Percentiles rank a stretch among this genome's conserved stretches.
phyloP scores from a whole-genome alignment of 495 filamentous ascomycete species.

The Penicillium paradoxum region DNA sequence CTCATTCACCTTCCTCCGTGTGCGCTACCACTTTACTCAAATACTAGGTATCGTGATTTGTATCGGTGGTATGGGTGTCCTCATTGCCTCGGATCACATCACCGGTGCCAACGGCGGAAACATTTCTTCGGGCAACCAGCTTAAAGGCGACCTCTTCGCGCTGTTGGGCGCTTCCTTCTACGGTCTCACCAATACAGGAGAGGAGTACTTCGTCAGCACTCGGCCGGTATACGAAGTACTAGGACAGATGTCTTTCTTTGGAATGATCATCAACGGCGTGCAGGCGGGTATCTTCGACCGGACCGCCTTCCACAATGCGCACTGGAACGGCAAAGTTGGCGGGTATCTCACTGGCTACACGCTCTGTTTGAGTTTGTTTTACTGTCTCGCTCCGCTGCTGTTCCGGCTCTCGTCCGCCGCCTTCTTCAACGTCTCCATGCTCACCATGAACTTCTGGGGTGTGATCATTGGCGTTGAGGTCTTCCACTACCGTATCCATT shows the following conservation, averaged over 20 bases:
- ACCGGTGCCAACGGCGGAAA: slow-evolving; percentile 59
- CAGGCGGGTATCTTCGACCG: slow-evolving; percentile 91
- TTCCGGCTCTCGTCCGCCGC: slow-evolving; percentile 85
- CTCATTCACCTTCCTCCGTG: slow-evolving; percentile 73
- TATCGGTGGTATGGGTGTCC: slow-evolving; percentile 85
- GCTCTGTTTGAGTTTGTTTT: slow-evolving; percentile 75
- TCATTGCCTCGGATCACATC: slow-evolving; percentile 85
- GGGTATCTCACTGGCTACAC: slow-evolving; percentile 89
- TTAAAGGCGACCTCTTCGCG: slow-evolving; percentile 92
- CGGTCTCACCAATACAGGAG: slow-evolving; percentile 81
- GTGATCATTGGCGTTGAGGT: slow-evolving; percentile 83
- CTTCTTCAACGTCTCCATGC: slow-evolving; percentile 92
- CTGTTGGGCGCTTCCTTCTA: slow-evolving; percentile 86
- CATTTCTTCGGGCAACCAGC: slow-evolving; percentile 53
- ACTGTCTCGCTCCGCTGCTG: slow-evolving; percentile 77
- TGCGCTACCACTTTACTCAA: slow-evolving; percentile 84
- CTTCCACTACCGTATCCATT: slow-evolving; percentile 76
- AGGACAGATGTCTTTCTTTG: slow-evolving; percentile 84
- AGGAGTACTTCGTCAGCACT: slow-evolving; percentile 88
- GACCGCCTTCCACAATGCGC: slow-evolving; percentile 57
- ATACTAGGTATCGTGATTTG: slow-evolving; percentile 83
- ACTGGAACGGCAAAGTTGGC: slow-evolving; percentile 60
- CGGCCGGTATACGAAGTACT: slow-evolving; percentile 90
- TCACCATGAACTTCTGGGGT: slow-evolving; percentile 97
- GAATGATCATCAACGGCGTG: slow-evolving; percentile 83